phyloP scores from a whole-genome alignment of 2,329 filamentous ascomycete species.

The Ascochyta lentis region DNA sequence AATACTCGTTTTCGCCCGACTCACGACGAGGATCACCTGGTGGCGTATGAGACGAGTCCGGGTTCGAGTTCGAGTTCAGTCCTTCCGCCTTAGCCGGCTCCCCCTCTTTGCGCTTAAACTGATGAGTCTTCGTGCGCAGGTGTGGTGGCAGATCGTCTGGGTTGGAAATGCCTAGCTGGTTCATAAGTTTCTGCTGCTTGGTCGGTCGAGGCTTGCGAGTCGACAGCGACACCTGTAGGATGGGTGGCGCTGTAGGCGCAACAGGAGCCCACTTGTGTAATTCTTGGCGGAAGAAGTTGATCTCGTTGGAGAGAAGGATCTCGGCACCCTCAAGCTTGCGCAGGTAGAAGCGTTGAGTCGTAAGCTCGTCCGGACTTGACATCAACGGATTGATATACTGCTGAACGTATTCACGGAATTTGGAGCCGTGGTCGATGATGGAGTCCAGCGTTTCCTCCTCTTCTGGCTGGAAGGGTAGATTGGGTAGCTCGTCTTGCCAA shows the following conservation, averaged over 20 bases:
- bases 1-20: conserved; percentile 43
- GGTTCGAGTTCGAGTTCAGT: conserved; percentile 46
- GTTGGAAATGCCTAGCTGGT: conserved; percentile 84
- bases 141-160: conserved; percentile 88
- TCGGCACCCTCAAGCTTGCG: conserved; percentile 98
- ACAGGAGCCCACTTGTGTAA: conserved; percentile 95
- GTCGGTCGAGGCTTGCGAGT: conserved; percentile 95
- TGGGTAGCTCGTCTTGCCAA: conserved; percentile 83
- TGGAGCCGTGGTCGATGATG: conserved; percentile 84
- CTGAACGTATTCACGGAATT: conserved; percentile 82
- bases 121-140: conserved; percentile 70
- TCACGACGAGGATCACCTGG: conserved; percentile 45
- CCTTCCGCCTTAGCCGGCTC: conserved; percentile 47
- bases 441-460: conserved; percentile 86
- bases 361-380: conserved; percentile 83
- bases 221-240: conserved; percentile 85
- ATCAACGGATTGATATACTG: conserved; percentile 82
- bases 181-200: conserved; percentile 94
- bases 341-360: conserved; percentile 91
- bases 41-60: conserved; percentile 47
- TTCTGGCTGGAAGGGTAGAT: conserved; percentile 90
- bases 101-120: conserved; percentile 65
- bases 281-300: conserved; percentile 97
- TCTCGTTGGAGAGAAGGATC: conserved; percentile 87
- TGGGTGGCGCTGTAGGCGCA: conserved; percentile 82